Percentiles rank a stretch among this genome's conserved stretches.
These are phyloP conservation scores for Podospora sp. DNA, from an alignment of 495 filamentous ascomycete species.

Conservation along the genomic window DNA sequence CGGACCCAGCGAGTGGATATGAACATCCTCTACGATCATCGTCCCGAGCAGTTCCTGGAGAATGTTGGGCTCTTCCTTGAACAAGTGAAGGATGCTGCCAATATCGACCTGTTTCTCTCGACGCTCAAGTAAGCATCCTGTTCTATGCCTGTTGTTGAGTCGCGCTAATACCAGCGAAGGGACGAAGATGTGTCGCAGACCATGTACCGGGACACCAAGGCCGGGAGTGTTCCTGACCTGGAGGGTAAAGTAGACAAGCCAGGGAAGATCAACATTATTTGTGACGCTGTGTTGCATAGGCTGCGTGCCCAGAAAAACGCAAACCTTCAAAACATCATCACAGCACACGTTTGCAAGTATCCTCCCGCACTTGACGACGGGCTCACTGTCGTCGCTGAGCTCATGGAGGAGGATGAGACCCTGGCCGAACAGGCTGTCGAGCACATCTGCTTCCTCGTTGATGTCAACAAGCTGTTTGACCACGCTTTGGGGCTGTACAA, in stretches of 20 bases:
- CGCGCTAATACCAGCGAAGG: slow-evolving; percentile 44
- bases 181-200: slow-evolving; percentile 94
- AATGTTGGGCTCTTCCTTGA: slow-evolving; percentile 77
- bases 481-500: slow-evolving; percentile 88
- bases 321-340: slow-evolving; percentile 89
- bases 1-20: slow-evolving; percentile 93
- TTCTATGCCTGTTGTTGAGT: not conserved
- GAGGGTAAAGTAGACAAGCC: slow-evolving; percentile 22
- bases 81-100: slow-evolving; percentile 80
- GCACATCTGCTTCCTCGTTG: slow-evolving; percentile 95
- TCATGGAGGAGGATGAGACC: slow-evolving; percentile 67
- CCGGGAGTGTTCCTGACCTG: slow-evolving; percentile 24
- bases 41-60: slow-evolving; percentile 76
- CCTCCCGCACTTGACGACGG: slow-evolving; percentile 90
- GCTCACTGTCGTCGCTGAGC: slow-evolving; percentile 70
- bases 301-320: slow-evolving; percentile 64
- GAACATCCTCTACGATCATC: slow-evolving; percentile 97
- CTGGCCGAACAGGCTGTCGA: slow-evolving; percentile 84
- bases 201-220: slow-evolving; percentile 84
- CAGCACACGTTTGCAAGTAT: slow-evolving; percentile 88
- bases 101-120: slow-evolving; percentile 91
- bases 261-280: slow-evolving; percentile 83
- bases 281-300: slow-evolving; percentile 75
- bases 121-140: slow-evolving; percentile 68
- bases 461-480: slow-evolving; percentile 91